Evolutionary conservation across 176 grass and related monocot genomes (phyloP).

Genomic region (Zea mays): DNA sequence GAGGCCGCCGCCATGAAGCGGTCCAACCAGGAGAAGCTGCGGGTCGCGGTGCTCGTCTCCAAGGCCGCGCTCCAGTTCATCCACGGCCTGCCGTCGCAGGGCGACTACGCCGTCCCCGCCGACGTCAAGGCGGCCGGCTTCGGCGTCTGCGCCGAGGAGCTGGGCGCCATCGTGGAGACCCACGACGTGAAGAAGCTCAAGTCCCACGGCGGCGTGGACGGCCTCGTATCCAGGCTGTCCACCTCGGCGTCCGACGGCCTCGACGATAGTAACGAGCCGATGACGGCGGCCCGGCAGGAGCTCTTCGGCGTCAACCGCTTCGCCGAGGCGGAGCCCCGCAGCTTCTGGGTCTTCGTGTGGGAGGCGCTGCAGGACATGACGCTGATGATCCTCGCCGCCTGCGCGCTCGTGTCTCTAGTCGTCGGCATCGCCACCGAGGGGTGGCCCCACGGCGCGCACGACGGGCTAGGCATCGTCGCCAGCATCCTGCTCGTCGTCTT

Average conservation of each 20-base stretch:
- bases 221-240: slow-evolving; percentile 57
- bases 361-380: slow-evolving; percentile 90
- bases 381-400: slow-evolving; percentile 73
- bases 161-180: slow-evolving; percentile 71
- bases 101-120: slow-evolving; percentile 64
- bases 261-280: not conserved
- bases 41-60: slow-evolving; percentile 84
- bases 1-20: slow-evolving; percentile 88
- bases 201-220: slow-evolving; percentile 52
- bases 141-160: slow-evolving; percentile 76
- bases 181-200: slow-evolving; percentile 78
- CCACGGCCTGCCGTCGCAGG: slow-evolving; percentile 61
- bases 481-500: slow-evolving; percentile 87
- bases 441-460: slow-evolving; percentile 88
- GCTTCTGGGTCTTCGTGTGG: slow-evolving; percentile 91
- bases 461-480: slow-evolving; percentile 85
- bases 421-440: slow-evolving; percentile 84
- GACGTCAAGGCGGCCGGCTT: slow-evolving; percentile 66
- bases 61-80: slow-evolving; percentile 94
- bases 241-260: slow-evolving; percentile 63
- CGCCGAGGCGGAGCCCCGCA: slow-evolving; percentile 55
- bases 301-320: slow-evolving; percentile 79
- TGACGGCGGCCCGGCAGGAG: slow-evolving; percentile 28
- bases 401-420: slow-evolving; percentile 67
- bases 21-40: slow-evolving; percentile 91